Base-by-base conservation (phyloP, 345 rosid genomes). In the Aquilaria sinensis region DNA sequence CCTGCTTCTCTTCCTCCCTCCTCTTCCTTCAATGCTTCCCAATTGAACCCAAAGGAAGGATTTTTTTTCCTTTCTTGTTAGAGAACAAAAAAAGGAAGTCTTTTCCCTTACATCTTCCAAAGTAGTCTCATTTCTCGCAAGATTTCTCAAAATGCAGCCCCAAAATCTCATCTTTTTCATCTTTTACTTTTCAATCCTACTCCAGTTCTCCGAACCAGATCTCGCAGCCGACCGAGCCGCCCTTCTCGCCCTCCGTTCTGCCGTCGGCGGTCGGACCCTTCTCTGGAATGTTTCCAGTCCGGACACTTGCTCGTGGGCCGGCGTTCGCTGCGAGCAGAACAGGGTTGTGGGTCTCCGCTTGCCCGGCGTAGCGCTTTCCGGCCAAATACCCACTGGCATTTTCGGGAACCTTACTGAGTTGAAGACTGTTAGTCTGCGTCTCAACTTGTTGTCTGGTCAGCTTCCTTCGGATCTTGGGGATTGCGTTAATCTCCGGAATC, bases 291-390 rank as follows among this genome's bases (percentile, higher is more conserved):
- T 51, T 7, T 70, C 82, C 5, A 80, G 64, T 14, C 30, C 62
- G 52, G 72, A 67, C n/a, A 96, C 96, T 6, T 95, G 99, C 71
- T 64, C 66, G 43, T 95, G 97, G 97, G 71, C 86, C 12, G 99
- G 99, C 31, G 96, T 94, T 31, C 29, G 0, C 0, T 94, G 97
- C 73, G 76, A 75, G 66, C 70, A 69, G 62, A 75, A 69, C 70
- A 87, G 97, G 10, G 97, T 95, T 3, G 75, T 83, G 10, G 80
- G n/a, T n/a, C 86, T 95, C 31, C 85, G 84, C 55, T 76, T 95
- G 0, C 99, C 99, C 58, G 96, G 97, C 0, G 82, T 80, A 8
- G 79, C 91, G 3, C 96, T 95, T 67, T 68, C 83, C 41, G 97
- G 99, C 3, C 47, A 74, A 10, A 75, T 95, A 15, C 97, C 96